phyloP scores from a whole-genome alignment of 306 rosid species.

The Cajanus cajan region DNA sequence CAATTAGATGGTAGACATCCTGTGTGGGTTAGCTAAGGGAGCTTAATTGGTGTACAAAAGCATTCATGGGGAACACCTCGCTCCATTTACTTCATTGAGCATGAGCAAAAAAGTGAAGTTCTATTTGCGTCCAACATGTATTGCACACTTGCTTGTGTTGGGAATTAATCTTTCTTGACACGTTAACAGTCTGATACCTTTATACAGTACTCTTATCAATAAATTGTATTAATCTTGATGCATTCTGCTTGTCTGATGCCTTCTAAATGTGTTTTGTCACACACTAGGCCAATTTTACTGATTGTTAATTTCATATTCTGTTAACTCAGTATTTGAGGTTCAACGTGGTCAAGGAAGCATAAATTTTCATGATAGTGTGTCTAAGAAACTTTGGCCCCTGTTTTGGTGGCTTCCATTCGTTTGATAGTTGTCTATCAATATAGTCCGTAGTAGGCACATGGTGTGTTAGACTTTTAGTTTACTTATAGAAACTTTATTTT shows the following conservation, averaged over 20 bases:
- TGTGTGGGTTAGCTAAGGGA: background rate
- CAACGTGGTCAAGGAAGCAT: background rate
- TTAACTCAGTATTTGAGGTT: background rate
- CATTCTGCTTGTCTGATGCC: background rate
- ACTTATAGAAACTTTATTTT: conserved; percentile 8
- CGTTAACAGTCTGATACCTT: background rate
- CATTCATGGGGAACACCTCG: background rate
- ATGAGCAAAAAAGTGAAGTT: background rate
- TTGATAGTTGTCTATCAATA: background rate
- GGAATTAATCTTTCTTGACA: too few relatives aligned
- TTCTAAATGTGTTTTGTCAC: background rate
- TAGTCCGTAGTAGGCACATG: background rate
- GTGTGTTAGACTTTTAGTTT: background rate
- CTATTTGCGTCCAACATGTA: background rate
- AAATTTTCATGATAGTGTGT: background rate
- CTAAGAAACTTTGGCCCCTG: background rate
- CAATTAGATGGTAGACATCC: background rate
- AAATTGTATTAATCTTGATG: background rate
- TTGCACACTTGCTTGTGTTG: background rate
- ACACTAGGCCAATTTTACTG: background rate
- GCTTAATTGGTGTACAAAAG: background rate
- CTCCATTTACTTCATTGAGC: too few relatives aligned
- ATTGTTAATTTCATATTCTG: background rate
- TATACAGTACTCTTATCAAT: background rate
- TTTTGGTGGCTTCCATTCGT: background rate